Evolutionary conservation across 2,329 filamentous ascomycete genomes (phyloP), one percentile per base, ranked within the genome.

Genomic region (Penicillium sp.): DNA sequence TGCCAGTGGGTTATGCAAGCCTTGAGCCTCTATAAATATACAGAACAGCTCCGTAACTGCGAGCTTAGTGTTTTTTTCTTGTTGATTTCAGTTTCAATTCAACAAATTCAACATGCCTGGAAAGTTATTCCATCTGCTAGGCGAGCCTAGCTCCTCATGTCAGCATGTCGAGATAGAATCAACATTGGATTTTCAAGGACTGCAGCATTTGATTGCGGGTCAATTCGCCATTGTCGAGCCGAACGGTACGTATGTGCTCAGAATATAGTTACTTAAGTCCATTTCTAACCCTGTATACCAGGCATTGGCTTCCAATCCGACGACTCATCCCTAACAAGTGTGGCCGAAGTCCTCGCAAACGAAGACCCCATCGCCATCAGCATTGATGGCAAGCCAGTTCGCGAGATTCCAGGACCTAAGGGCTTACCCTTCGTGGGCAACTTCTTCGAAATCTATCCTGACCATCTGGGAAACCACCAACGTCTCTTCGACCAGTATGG

Each of bases 381-480:
- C 4, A 49, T 61, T 21, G 56, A 59, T 28, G 60, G 58, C 5
- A 40, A 53, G 5, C 53, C 49, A 7, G 47, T 62, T n/a, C 58
- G 58, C 11, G 52, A 56, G 3, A 48, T 56, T 14, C 54, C 56
- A 2, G 53, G 55, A 1, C 60, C 60, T 0, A 54, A 47, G 1
- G 63, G 59, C 2, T 43, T 74, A 1, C 71, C 71, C 1, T 49
- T 77, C 16, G 68, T 84, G 3, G 83, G 83, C n/a, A 83, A 78
- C 59, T 81, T 78, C 67, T 79, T 80, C 42, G 81, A 84, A 55
- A 67, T 85, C 11, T 85, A 77, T 61, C 83, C 83, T 0, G 83
- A 85, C 56, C 81, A 83, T 55, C 72, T 85, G 1, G 82, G 83
- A 3, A 85, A 85, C 66, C 78, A 83, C 52, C 76, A 83, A 40